Conservation (phyloP, 441 rosid genomes). For the Mallotus repandus region DNA sequence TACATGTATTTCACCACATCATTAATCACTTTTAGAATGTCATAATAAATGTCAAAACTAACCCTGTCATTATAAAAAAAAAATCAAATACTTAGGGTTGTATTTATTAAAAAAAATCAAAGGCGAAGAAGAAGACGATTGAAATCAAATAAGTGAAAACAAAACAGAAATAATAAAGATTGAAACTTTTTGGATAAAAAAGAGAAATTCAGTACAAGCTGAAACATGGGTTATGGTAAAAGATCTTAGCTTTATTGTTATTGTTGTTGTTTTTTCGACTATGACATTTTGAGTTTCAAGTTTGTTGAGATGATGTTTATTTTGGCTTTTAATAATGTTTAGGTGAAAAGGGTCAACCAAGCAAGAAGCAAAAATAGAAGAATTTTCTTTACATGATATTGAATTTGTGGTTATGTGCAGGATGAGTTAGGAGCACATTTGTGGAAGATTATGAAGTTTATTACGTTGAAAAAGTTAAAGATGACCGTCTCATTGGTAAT, state of each 20-base stretch:
- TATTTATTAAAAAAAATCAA: no score
- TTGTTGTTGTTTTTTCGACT: neutral
- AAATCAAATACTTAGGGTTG: no score
- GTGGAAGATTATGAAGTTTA: constrained; percentile 48
- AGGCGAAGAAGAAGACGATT: no score
- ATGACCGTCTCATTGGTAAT: constrained; percentile 61
- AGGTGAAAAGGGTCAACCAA: constrained; percentile 68
- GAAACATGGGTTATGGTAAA: constrained; percentile 15
- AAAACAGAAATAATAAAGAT: neutral
- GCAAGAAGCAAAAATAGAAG: constrained; percentile 58
- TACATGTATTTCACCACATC: no score
- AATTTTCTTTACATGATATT: no score
- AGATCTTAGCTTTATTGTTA: neutral
- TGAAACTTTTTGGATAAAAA: neutral
- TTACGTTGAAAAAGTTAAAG: constrained; percentile 54
- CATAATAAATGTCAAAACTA: no score
- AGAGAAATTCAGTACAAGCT: neutral
- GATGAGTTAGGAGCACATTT: constrained; percentile 51
- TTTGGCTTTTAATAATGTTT: constrained; percentile 9
- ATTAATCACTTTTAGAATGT: no score
- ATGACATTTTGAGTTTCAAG: neutral
- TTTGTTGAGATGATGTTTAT: neutral
- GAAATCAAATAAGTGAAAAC: neutral
- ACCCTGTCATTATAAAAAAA: no score
- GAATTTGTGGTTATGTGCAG: constrained; percentile 30